These are phyloP conservation scores for Candida maesae DNA, from an alignment of 805 yeast genomes.

Conservation along the genomic window DNA sequence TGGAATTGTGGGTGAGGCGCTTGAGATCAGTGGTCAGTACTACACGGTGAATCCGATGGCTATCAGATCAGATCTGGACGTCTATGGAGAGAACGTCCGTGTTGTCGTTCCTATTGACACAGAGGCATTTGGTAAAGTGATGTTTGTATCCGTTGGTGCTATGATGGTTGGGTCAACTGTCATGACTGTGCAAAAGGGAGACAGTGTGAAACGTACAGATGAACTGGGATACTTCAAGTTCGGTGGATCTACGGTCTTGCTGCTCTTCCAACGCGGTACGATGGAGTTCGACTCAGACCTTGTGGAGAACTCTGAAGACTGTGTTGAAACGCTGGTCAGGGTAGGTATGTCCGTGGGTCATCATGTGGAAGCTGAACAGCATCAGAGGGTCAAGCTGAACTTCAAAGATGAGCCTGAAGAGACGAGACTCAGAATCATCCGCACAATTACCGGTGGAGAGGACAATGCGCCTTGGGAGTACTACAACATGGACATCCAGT, in stretches of 20 bases:
- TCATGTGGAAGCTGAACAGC: conserved; percentile 44
- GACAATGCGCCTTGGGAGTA: conserved; percentile 26
- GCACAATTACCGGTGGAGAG: conserved; percentile 57
- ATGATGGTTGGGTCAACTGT: conserved; percentile 98
- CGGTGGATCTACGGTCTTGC: conserved; percentile 87
- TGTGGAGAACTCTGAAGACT: conserved; percentile 56
- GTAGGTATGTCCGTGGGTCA: conserved; percentile 96
- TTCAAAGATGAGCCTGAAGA: conserved; percentile 45
- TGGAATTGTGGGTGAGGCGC: conserved; percentile 66
- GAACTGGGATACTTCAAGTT: conserved; percentile 94
- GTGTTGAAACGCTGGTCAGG: conserved; percentile 77
- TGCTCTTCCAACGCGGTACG: conserved; percentile 50
- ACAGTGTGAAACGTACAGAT: conserved; percentile 58
- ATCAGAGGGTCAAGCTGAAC: conserved; percentile 42
- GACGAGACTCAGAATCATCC: conserved; percentile 45
- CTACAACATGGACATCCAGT: conserved; percentile 17
- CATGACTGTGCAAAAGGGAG: conserved; percentile 61
- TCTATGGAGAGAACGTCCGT: conserved; percentile 87
- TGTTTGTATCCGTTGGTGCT: conserved; percentile 87
- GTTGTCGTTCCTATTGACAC: conserved; percentile 75
- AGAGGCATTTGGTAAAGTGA: conserved; percentile 69
- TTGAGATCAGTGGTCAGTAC: conserved; percentile 79
- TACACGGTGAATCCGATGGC: conserved; percentile 99
- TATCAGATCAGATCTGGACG: conserved; percentile 79
- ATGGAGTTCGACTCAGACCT: conserved; percentile 74